Evolutionary conservation across 495 filamentous ascomycete genomes (phyloP), one percentile per base, ranked within the genome.

Genomic region (Hypomontagnella monticulosa): DNA sequence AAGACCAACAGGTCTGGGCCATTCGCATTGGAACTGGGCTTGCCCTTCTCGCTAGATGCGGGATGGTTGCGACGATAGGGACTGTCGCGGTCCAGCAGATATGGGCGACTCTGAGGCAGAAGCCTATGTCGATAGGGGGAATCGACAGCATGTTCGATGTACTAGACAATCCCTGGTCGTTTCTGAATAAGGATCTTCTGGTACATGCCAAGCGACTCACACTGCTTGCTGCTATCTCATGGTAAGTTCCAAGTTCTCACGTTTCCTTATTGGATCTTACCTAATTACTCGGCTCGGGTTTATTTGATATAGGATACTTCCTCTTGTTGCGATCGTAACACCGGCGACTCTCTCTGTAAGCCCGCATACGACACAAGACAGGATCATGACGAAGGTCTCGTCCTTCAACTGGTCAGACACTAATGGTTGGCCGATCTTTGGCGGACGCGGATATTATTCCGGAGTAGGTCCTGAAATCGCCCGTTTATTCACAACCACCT

Each of bases 141-240:
- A 67, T 67, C 12, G 50, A 67, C 30, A 55, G 57, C 51, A 57
- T 67, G 57, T 67, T 67, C 20, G 57, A 32, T 15, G 38, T 67
- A 16, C 49, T 67, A 50, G 36, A 33, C n/a, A 61, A 67, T 44
- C 63, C 57, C 14, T 61, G 43, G 42, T 40, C 40, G 18, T 42
- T 64, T n/a, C 57, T 64, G 23, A 64, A 51, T 15, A 23, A 14
- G 20, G 61, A 57, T 27, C 23, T 64, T 8, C 14, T 57, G 4
- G 9, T 48, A 3, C 52, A 49, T 30, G 61, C 61, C 11, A 64
- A 57, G 32, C n/a, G 32, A 14, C 34, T 64, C 12, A 30, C 12
- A 27, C 9, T 57, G 8, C 30, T 64, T 27, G 52, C 61, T n/a
- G 52, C 46, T 4, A 49, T 64, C 34, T 57, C 61, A 37, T 64